Conservation (phyloP, 78 protist genomes). For the slime mould (Dictyostelium discoideum) region DNA sequence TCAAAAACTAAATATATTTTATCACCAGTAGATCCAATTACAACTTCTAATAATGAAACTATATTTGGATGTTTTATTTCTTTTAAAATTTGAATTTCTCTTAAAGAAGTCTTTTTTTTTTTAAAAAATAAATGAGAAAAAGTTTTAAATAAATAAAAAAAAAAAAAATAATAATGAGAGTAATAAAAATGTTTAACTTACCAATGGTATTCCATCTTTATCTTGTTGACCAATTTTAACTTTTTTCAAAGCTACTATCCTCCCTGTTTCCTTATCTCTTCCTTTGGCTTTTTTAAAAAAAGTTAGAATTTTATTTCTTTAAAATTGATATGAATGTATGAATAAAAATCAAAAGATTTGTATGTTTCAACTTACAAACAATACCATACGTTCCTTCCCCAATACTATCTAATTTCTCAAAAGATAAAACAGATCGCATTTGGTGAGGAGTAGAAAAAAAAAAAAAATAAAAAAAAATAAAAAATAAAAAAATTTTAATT, state of each 20-base stretch:
- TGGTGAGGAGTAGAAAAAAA: neutral
- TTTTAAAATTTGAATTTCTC: constrained; percentile 97
- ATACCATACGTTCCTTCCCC: constrained; percentile 78
- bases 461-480: neutral
- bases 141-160: neutral
- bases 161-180: neutral
- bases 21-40: constrained; percentile 34
- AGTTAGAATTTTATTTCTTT: neutral
- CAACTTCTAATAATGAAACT: constrained; percentile 79
- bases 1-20: constrained; percentile 98
- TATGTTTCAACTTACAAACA: constrained; percentile 22
- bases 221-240: constrained; percentile 69
- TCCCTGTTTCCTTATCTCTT: constrained; percentile 44
- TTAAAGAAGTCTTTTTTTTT: constrained; percentile 89
- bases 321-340: neutral
- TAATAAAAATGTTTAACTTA: neutral
- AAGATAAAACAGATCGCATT: constrained; percentile 37
- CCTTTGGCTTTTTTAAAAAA: constrained; percentile 33
- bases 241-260: constrained; percentile 80
- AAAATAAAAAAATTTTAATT: neutral
- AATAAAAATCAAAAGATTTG: neutral
- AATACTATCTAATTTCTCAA: constrained; percentile 38
- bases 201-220: constrained; percentile 76
- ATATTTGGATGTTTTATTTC: constrained; percentile 97
- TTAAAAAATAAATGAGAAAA: neutral